Percentiles rank a stretch among this genome's conserved stretches.
Evolutionary conservation across 2,329 filamentous ascomycete species (phyloP).

Genomic region (Coniella vitis): DNA sequence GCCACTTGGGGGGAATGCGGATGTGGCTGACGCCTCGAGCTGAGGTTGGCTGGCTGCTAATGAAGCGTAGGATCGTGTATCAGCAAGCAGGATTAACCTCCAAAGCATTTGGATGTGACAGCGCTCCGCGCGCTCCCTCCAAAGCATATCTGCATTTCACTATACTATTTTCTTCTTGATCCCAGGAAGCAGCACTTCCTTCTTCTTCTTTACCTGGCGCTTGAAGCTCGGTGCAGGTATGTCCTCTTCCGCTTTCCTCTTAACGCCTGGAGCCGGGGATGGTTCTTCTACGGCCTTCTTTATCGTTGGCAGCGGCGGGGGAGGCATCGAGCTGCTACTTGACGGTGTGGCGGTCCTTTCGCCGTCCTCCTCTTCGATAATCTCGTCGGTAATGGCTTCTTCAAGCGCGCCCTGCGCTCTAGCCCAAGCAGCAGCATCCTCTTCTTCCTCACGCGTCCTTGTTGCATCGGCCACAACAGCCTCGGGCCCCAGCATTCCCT

Average conservation of each 20-base stretch:
- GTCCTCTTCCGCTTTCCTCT: conserved; percentile 28
- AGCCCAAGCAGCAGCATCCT: conserved; percentile 71
- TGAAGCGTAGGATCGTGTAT: too few relatives aligned
- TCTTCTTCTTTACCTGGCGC: conserved; percentile 78
- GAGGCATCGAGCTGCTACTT: conserved; percentile 16
- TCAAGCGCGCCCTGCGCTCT: conserved; percentile 41
- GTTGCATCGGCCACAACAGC: conserved; percentile 48
- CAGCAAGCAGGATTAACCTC: too few relatives aligned
- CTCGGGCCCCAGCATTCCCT: conserved; percentile 51
- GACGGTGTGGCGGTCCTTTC: background rate
- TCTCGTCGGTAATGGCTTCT: conserved; percentile 44
- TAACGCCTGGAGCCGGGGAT: conserved; percentile 19
- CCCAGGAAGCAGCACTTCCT: conserved; percentile 65
- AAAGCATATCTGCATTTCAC: too few relatives aligned
- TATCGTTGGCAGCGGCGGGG: conserved; percentile 9
- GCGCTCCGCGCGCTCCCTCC: too few relatives aligned
- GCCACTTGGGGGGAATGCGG: too few relatives aligned
- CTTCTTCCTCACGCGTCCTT: conserved; percentile 55
- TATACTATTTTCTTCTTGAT: conserved; percentile 82
- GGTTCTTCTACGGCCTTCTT: conserved; percentile 23
- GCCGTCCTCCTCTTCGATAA: conserved; percentile 17
- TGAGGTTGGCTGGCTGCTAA: too few relatives aligned
- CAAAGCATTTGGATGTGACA: too few relatives aligned
- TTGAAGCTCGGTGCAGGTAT: conserved; percentile 53
- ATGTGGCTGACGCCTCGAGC: too few relatives aligned